Base-by-base conservation (phyloP, 768 basidiomycete species). In the Auricularia sp. region DNA sequence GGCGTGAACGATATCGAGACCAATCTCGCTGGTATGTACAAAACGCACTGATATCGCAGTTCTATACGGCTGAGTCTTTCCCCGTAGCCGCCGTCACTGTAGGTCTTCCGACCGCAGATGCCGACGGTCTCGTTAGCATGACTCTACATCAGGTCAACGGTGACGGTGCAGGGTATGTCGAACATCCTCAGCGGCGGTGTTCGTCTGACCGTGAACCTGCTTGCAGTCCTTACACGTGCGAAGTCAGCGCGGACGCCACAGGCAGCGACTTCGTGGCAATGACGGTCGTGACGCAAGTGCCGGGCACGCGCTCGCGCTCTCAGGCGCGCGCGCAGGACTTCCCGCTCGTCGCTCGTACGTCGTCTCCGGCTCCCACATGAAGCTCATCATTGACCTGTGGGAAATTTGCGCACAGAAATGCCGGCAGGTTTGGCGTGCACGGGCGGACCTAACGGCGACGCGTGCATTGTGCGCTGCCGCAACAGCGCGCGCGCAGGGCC, bases 81-180 rank as follows among this genome's bases (percentile, higher is more conserved):
- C 29, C 29, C 29, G 29, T 29, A 29, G 58, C 67, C 1, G 66
- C 70, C 34, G 69, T 68, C 11, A 64, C 67, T 61, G 71, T 67
- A 56, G 63, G 67, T 34, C 69, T 74, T 7, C 73, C 72, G 3
- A 66, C 72, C 7, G 63, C 71, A 61, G 63, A 68, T 61, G 67
- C 68, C 21, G 63, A 70, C 66, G 72, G 72, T 37, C 61, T 66
- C 14, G 64, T 73, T 34, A 70, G 62, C 51, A 63, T 74, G 64
- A 67, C 63, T 18, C 51, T 74, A 14, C 71, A 71, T 64, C 73
- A 74, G 64, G 72, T 74, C 14, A 74, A 74, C 63, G 72, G 69
- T 35, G 73, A 74, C 42, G 73, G 73, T n/a, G 73, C 71, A 63
- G 73, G 73, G 59, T 62, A 62, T 11, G 47, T 29, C 29, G 29